Base-by-base conservation (phyloP, 805 yeast genomes). In the Groenewaldozyma salmanticensis region DNA sequence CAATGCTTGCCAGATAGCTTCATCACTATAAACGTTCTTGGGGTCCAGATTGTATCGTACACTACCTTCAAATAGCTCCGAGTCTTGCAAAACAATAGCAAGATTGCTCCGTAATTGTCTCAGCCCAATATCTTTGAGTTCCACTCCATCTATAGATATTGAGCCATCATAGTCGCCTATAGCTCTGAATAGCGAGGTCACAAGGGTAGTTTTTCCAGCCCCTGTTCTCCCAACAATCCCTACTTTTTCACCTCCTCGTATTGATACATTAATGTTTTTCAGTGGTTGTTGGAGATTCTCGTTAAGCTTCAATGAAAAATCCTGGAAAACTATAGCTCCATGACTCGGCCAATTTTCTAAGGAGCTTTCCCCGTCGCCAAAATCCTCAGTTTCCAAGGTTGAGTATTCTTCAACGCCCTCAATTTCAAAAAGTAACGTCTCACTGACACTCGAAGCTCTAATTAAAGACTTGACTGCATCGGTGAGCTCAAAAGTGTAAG, bases 171-270 rank as follows among this genome's bases (percentile, higher is more conserved):
- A 62, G 20, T 75, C 49, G 51, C 77, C 82, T 33, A 62, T 65
- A 34, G 77, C 57, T 49, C 84, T 59, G 57, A 85, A 62, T 27
- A 86, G 64, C 16, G 88, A 74, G 57, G 81, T 84, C 44, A 85
- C 67, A 33, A 88, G 66, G 1, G 94, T 82, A 13, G 94, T 79
- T 57, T 87, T 87, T 48, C 96, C 96, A 15, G 81, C 65, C 22
- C 96, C 96, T 42, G 88, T 95, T 50, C 72, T 75, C 31, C 96
- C 96, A 33, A 87, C 85, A 48, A 87, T 71, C 65, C 96, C 87
- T 31, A 31, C 17, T n/a, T 88, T 67, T 46, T 84, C 82, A 42
- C 92, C 94, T 52, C 82, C 82, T 39, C 67, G 71, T 7, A 87
- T 81, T 18, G 53, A 59, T 44, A 83, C 73, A 52, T 75, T 74